Evolutionary conservation across 1,139 yeast genomes (phyloP).

Genomic region (Sporopachydermia cereana): DNA sequence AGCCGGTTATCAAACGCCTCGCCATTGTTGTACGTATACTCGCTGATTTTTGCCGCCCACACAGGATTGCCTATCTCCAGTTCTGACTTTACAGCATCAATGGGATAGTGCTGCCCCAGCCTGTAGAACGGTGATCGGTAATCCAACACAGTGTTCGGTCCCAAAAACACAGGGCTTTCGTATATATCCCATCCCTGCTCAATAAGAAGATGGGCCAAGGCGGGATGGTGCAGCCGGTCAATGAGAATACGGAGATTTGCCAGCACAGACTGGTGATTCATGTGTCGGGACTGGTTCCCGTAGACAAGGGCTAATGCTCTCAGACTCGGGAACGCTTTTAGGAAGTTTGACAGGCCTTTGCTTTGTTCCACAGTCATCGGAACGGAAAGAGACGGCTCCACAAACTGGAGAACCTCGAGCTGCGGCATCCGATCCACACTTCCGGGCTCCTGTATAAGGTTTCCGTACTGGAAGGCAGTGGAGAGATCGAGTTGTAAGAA

Average conservation of each 20-base stretch:
- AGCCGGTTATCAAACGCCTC: neutral
- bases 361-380: neutral
- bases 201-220: neutral
- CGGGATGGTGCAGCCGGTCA: neutral
- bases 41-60: neutral
- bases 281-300: neutral
- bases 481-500: neutral
- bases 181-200: conserved; percentile 4
- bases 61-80: neutral
- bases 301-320: neutral
- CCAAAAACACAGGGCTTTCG: conserved; percentile 4
- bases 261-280: neutral
- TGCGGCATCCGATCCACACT: neutral
- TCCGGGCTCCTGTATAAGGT: neutral
- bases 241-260: neutral
- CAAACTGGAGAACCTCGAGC: neutral
- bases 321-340: neutral
- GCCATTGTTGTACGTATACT: neutral
- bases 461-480: neutral
- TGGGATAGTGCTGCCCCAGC: neutral
- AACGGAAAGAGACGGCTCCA: neutral
- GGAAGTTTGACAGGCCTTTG: neutral
- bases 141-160: neutral
- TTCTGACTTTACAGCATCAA: neutral
- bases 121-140: neutral